phyloP scores from a whole-genome alignment of 176 grass and related monocot genomes.

The Cenchrus purpureus region DNA sequence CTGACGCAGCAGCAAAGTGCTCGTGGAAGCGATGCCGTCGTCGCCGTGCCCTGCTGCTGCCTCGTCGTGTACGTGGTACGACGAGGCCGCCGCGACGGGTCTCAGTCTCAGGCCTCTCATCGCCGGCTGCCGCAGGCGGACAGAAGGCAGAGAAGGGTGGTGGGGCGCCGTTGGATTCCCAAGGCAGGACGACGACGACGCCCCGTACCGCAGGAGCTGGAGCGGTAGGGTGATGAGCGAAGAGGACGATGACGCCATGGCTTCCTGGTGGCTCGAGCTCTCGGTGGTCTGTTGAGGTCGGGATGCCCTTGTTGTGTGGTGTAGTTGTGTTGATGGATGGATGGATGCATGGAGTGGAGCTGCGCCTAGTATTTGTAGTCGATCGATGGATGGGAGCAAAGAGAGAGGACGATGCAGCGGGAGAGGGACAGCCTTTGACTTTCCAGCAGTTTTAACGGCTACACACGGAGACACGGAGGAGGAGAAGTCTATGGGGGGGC shows the following conservation, averaged over 20 bases:
- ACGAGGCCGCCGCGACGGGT: not conserved
- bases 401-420: no score
- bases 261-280: not conserved
- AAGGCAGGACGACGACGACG: not conserved
- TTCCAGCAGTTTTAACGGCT: not conserved
- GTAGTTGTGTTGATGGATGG: not conserved
- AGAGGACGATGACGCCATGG: not conserved
- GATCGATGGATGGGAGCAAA: not conserved
- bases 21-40: not conserved
- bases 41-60: not conserved
- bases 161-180: not conserved
- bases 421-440: not conserved
- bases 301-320: no score
- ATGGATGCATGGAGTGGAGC: not conserved
- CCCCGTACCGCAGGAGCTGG: not conserved
- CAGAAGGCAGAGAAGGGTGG: not conserved
- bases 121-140: not conserved
- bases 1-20: no score
- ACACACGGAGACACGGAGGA: no score
- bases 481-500: no score
- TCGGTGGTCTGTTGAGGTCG: not conserved
- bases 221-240: not conserved
- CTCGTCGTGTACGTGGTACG: not conserved
- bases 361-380: not conserved
- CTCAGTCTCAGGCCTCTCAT: not conserved